Percentiles rank a stretch among this genome's conserved stretches.
Evolutionary conservation across 202 grass and related monocot species (phyloP).

Genomic region (Setaria viridis): DNA sequence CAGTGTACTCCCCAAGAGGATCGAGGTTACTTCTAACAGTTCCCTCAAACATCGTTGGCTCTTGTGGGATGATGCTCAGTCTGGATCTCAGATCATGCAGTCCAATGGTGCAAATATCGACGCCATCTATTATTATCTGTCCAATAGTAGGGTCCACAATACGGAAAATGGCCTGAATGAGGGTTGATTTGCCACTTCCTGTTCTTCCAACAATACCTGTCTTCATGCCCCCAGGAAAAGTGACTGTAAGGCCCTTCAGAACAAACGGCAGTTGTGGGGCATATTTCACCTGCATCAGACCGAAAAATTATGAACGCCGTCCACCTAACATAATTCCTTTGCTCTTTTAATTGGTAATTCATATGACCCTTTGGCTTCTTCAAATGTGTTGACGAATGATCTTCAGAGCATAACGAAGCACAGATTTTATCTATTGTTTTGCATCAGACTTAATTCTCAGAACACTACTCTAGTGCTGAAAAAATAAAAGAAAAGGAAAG

Average conservation of each 20-base stretch:
- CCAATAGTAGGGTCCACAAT: conserved; percentile 65
- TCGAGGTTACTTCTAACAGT: conserved; percentile 69
- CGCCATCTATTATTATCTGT: conserved; percentile 61
- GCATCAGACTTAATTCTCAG: not conserved
- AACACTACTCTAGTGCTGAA: not conserved
- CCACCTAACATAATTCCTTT: not conserved
- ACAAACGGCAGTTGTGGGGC: conserved; percentile 64
- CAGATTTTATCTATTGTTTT: not conserved
- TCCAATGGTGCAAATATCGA: conserved; percentile 62
- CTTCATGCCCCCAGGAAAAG: conserved; percentile 62
- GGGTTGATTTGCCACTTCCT: conserved; percentile 69
- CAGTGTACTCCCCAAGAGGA: conserved; percentile 69
- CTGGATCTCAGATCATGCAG: conserved; percentile 69
- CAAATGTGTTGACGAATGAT: not conserved
- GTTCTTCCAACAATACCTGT: conserved; percentile 77
- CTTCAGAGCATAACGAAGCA: not conserved
- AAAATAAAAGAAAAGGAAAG: not conserved
- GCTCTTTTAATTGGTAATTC: not conserved
- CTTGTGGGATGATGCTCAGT: conserved; percentile 75
- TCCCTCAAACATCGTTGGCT: conserved; percentile 75
- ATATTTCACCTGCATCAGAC: conserved; percentile 57
- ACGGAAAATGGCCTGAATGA: conserved; percentile 64
- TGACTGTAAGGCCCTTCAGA: conserved; percentile 61
- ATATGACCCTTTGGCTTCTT: not conserved
- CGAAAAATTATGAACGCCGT: not conserved